Conservation (phyloP, 768 basidiomycete species). For the Pulveroboletus sp. region DNA sequence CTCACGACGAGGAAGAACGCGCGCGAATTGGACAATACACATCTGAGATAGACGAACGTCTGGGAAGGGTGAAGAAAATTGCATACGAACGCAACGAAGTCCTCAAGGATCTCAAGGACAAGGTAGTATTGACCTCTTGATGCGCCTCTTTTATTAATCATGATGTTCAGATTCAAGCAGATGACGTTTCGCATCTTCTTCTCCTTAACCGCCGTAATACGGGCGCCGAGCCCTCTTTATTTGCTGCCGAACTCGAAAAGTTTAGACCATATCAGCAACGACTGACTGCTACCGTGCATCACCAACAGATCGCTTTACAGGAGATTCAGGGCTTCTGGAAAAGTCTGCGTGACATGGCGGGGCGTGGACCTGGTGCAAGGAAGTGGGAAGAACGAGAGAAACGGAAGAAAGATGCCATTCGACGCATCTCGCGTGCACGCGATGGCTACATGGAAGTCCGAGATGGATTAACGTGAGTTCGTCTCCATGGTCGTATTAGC, state of each 20-base stretch:
- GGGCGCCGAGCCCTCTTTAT: slow-evolving; percentile 81
- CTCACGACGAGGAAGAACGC: slow-evolving; percentile 64
- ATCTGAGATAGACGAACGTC: slow-evolving; percentile 71
- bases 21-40: slow-evolving; percentile 66
- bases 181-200: slow-evolving; percentile 94
- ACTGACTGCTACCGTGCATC: slow-evolving; percentile 71
- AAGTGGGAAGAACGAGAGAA: slow-evolving; percentile 84
- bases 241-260: slow-evolving; percentile 93
- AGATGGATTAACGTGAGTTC: slow-evolving; percentile 75
- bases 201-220: slow-evolving; percentile 86
- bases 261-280: slow-evolving; percentile 90
- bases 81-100: slow-evolving; percentile 82
- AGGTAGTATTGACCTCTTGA: slow-evolving; percentile 46
- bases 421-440: slow-evolving; percentile 69
- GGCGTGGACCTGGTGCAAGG: slow-evolving; percentile 71
- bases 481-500: slow-evolving; percentile 1
- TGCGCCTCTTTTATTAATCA: neutral
- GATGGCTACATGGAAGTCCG: slow-evolving; percentile 87
- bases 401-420: slow-evolving; percentile 69
- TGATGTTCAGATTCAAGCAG: slow-evolving; percentile 75
- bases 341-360: slow-evolving; percentile 65
- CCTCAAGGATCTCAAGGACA: slow-evolving; percentile 93
- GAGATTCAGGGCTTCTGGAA: slow-evolving; percentile 79
- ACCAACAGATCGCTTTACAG: slow-evolving; percentile 70
- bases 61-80: slow-evolving; percentile 80